Evolutionary conservation across 1,284 basidiomycete genomes (phyloP), one percentile per base, ranked within the genome.

Genomic region (Rhodofomes roseus): DNA sequence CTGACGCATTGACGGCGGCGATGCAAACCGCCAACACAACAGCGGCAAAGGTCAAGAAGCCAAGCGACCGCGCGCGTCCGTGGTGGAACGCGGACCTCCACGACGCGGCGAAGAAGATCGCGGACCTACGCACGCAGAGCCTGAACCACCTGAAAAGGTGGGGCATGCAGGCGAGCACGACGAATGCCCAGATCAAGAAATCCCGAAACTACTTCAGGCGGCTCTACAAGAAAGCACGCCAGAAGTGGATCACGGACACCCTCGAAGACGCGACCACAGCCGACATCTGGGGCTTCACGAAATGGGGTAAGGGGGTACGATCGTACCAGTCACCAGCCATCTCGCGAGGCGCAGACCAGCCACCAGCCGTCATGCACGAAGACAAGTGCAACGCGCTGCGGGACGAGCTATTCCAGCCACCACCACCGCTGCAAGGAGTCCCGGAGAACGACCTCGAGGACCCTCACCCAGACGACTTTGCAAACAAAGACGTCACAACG

Each of bases 321-420:
- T n/a, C n/a, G n/a, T n/a, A n/a, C n/a, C n/a, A n/a, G n/a, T n/a
- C n/a, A n/a, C n/a, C n/a, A n/a, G n/a, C n/a, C n/a, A n/a, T n/a
- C n/a, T n/a, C n/a, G n/a, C n/a, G n/a, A n/a, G n/a, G n/a, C n/a
- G n/a, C n/a, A n/a, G n/a, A n/a, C n/a, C n/a, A n/a, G n/a, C n/a
- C n/a, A n/a, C n/a, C n/a, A n/a, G n/a, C n/a, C n/a, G n/a, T n/a
- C n/a, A n/a, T n/a, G n/a, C n/a, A n/a, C n/a, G n/a, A n/a, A n/a
- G n/a, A n/a, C n/a, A n/a, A n/a, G n/a, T n/a, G n/a, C n/a, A n/a
- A n/a, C n/a, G n/a, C n/a, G n/a, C n/a, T n/a, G n/a, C 50, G 53
- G 14, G 58, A 61, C n/a, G 53, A 34, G 29, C 60, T 61, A 23
- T 61, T 61, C 54, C 40, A 61, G 40, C 66, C 63, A 11, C 41